Evolutionary conservation across 1,284 basidiomycete species (phyloP).

Genomic region (Marasmius oreades): DNA sequence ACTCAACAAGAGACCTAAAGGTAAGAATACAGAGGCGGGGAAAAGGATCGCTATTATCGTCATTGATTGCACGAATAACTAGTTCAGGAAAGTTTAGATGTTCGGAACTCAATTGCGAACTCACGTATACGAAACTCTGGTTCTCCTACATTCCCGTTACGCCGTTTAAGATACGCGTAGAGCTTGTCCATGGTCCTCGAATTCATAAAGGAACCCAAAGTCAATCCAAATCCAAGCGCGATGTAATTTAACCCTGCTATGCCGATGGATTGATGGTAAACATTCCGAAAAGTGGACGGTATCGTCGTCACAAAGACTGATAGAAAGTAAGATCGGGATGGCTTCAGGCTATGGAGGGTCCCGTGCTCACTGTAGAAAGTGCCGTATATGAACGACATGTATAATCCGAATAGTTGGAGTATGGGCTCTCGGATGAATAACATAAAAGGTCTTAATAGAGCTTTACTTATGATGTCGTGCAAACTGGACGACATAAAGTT

Average conservation of each 20-base stretch:
- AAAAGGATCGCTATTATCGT: slow-evolving; percentile 50
- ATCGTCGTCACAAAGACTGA: slow-evolving; percentile 61
- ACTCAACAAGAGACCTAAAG: slow-evolving; percentile 53
- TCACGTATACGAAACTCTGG: slow-evolving; percentile 55
- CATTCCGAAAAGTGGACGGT: slow-evolving; percentile 51
- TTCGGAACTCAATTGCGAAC: slow-evolving; percentile 9
- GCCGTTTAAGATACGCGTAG: slow-evolving; percentile 47
- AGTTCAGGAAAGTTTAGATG: slow-evolving; percentile 2
- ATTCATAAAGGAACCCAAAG: slow-evolving; percentile 52
- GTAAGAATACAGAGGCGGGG: slow-evolving; percentile 48
- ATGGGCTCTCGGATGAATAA: slow-evolving; percentile 39
- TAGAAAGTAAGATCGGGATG: slow-evolving; percentile 15
- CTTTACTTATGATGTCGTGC: slow-evolving; percentile 36
- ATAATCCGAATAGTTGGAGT: slow-evolving; percentile 37
- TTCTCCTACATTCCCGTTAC: slow-evolving; percentile 49
- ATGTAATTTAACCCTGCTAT: slow-evolving; percentile 66
- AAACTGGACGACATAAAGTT: slow-evolving; percentile 27
- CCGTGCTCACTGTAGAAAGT: slow-evolving; percentile 46
- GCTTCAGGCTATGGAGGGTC: not conserved
- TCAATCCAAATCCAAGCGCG: slow-evolving; percentile 56
- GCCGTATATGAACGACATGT: slow-evolving; percentile 46
- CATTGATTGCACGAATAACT: too few relatives aligned
- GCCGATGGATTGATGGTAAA: slow-evolving; percentile 46
- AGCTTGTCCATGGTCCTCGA: slow-evolving; percentile 53
- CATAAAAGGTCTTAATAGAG: slow-evolving; percentile 37